Evolutionary conservation across 78 protist genomes (phyloP).

Genomic region (Tieghemostelium lacteum): DNA sequence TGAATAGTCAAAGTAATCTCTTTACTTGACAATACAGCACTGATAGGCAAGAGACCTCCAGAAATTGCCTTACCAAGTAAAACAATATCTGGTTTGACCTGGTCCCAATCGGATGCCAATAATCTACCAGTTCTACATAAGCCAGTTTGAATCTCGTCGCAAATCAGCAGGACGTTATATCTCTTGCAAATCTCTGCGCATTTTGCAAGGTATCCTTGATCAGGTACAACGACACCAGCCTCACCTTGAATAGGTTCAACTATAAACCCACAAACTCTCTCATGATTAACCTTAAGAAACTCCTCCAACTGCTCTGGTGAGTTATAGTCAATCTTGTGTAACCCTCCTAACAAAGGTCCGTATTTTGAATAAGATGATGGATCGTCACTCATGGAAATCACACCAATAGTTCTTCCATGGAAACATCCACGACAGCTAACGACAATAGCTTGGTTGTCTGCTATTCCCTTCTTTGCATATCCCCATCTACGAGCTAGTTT

Average conservation of each 20-base stretch:
- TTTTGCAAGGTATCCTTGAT: constrained; percentile 87
- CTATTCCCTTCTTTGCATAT: constrained; percentile 89
- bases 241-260: constrained; percentile 99
- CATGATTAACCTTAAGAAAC: constrained; percentile 75
- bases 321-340: constrained; percentile 82
- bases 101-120: constrained; percentile 78
- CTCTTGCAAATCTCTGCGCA: constrained; percentile 90
- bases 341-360: constrained; percentile 90
- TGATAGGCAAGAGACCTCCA: constrained; percentile 96
- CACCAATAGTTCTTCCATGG: constrained; percentile 97
- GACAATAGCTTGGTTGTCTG: constrained; percentile 90
- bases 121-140: constrained; percentile 90
- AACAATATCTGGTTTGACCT: constrained; percentile 92
- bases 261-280: constrained; percentile 86
- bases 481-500: constrained; percentile 98
- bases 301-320: constrained; percentile 86
- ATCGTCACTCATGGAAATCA: constrained; percentile 91
- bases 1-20: constrained; percentile 88
- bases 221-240: constrained; percentile 96
- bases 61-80: constrained; percentile 96
- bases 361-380: constrained; percentile 83
- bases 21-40: constrained; percentile 88
- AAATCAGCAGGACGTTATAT: constrained; percentile 94
- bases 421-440: constrained; percentile 89
- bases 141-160: constrained; percentile 99